A percentile compares a stretch with the other conserved stretches of the same genome.
These are phyloP conservation scores for Tilletiopsis washingtonensis DNA, from an alignment of 1,284 basidiomycete species.

Conservation along the genomic window DNA sequence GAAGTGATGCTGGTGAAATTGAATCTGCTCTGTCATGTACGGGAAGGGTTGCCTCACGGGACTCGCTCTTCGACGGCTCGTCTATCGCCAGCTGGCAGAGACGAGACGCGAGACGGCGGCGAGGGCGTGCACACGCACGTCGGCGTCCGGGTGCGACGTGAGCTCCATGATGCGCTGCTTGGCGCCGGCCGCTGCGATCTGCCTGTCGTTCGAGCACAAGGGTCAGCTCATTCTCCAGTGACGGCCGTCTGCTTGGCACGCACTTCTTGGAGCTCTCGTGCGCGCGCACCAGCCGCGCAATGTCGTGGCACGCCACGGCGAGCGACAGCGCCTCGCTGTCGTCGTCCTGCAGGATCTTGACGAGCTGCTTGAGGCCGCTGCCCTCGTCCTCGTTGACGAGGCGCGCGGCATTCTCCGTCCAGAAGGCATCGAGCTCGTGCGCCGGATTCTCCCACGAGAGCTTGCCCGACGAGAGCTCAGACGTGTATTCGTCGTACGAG, in stretches of 20 bases:
- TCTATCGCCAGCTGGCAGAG: slow-evolving; percentile 42
- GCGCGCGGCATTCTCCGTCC: slow-evolving; percentile 85
- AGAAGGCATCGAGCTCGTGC: slow-evolving; percentile 92
- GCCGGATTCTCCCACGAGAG: slow-evolving; percentile 82
- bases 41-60: too few species aligned
- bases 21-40: too few species aligned
- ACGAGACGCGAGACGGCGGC: slow-evolving; percentile 36
- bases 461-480: slow-evolving; percentile 81
- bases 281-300: slow-evolving; percentile 38
- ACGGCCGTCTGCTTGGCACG: too few species aligned
- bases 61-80: too few species aligned
- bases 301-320: slow-evolving; percentile 38
- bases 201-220: slow-evolving; percentile 50
- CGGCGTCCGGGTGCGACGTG: slow-evolving; percentile 76
- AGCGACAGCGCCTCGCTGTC: slow-evolving; percentile 25
- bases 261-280: slow-evolving; percentile 33
- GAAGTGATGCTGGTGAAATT: too few species aligned
- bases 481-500: slow-evolving; percentile 90
- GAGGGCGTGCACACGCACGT: slow-evolving; percentile 85
- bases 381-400: slow-evolving; percentile 69
- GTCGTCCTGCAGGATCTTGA: slow-evolving; percentile 49
- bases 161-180: slow-evolving; percentile 90
- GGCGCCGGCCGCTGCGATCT: slow-evolving; percentile 71
- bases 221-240: background rate
- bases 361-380: slow-evolving; percentile 83